These are phyloP conservation scores for Cercophora samala DNA, from an alignment of 495 filamentous ascomycete genomes.

Conservation along the genomic window DNA sequence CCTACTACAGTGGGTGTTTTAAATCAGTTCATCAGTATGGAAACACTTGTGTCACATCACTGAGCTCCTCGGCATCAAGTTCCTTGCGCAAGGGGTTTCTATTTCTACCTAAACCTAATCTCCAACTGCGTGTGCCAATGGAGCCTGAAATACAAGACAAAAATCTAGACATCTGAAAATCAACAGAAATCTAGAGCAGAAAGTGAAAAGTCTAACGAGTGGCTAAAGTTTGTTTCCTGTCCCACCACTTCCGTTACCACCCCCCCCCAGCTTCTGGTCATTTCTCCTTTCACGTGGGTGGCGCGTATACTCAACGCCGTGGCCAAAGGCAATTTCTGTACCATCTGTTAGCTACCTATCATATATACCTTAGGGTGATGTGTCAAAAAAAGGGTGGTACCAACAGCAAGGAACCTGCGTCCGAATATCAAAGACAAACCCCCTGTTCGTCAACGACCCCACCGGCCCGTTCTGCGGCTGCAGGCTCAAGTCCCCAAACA, in stretches of 20 bases:
- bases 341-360: too few species aligned
- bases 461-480: not conserved
- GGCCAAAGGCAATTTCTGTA: too few species aligned
- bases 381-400: not conserved
- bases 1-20: too few species aligned
- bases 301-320: not conserved
- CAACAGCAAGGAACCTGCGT: not conserved
- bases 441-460: not conserved
- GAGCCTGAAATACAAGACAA: not conserved
- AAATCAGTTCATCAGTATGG: too few species aligned
- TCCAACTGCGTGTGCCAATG: not conserved
- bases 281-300: not conserved
- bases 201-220: not conserved
- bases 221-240: not conserved
- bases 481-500: not conserved
- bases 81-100: not conserved
- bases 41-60: too few species aligned
- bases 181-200: not conserved
- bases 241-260: not conserved
- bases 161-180: not conserved
- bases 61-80: not conserved
- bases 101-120: not conserved
- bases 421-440: not conserved
- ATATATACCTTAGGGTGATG: not conserved
- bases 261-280: not conserved